Conservation (phyloP, 2,329 filamentous ascomycete genomes). For the Xylaria sp. region DNA sequence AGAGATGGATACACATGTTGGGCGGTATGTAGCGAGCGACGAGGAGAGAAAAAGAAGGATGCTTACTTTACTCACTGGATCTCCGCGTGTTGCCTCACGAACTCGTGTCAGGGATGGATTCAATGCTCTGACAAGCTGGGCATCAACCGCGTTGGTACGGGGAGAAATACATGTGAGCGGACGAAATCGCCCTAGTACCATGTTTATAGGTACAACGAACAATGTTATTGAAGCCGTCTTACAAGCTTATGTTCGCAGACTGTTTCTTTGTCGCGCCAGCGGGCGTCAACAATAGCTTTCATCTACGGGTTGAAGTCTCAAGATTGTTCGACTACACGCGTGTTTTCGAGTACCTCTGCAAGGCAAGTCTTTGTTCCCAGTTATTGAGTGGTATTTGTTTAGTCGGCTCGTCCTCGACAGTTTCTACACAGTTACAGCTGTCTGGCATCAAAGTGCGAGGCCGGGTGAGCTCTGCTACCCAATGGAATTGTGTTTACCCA, state of each 20-base stretch:
- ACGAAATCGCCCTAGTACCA: too few species aligned
- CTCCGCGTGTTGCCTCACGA: too few species aligned
- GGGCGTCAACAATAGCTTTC: neutral
- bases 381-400: neutral
- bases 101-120: too few species aligned
- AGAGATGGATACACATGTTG: conserved; percentile 20
- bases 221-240: neutral
- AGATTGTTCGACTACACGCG: neutral
- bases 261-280: neutral
- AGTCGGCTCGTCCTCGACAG: too few species aligned
- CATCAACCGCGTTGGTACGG: too few species aligned
- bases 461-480: neutral
- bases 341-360: neutral
- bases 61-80: too few species aligned
- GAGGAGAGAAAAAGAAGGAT: neutral
- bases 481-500: neutral
- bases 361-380: neutral
- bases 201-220: too few species aligned
- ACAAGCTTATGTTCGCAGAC: neutral
- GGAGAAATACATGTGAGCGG: too few species aligned
- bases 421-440: neutral
- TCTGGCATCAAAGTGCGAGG: neutral
- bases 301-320: neutral
- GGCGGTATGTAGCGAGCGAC: neutral
- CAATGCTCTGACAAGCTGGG: too few species aligned